Conservation (phyloP, 768 basidiomycete species). For the Kwoniella botswanensis region DNA sequence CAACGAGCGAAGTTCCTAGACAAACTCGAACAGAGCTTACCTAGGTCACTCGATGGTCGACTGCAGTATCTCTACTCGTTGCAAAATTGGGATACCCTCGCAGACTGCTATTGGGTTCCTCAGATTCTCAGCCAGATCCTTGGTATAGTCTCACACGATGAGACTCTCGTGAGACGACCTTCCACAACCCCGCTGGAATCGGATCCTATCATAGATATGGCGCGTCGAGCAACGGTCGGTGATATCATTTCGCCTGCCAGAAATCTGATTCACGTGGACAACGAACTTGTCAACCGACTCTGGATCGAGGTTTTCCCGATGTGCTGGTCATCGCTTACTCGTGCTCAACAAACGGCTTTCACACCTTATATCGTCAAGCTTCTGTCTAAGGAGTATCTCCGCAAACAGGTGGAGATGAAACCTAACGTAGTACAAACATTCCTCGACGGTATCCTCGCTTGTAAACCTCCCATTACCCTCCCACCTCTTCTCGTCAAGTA, state of each 20-base stretch:
- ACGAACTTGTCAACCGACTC: constrained; percentile 73
- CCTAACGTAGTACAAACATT: constrained; percentile 93
- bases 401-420: constrained; percentile 81
- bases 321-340: constrained; percentile 80
- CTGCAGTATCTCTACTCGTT: constrained; percentile 88
- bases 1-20: constrained; percentile 87
- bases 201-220: constrained; percentile 34
- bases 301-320: constrained; percentile 89
- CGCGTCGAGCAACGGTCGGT: constrained; percentile 49
- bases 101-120: constrained; percentile 92
- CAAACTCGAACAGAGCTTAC: constrained; percentile 84
- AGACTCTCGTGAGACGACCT: constrained; percentile 44
- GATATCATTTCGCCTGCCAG: constrained; percentile 77
- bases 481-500: constrained; percentile 96
- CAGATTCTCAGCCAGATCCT: constrained; percentile 87
- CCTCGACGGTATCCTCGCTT: constrained; percentile 80
- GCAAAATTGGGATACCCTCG: constrained; percentile 91
- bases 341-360: constrained; percentile 85
- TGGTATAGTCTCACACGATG: constrained; percentile 65
- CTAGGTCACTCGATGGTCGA: constrained; percentile 77
- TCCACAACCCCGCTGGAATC: constrained; percentile 25
- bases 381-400: constrained; percentile 90
- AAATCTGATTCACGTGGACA: constrained; percentile 79
- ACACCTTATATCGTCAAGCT: constrained; percentile 87
- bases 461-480: constrained; percentile 81